phyloP scores from a whole-genome alignment of 495 filamentous ascomycete species.

The Penicillium robsamsonii region DNA sequence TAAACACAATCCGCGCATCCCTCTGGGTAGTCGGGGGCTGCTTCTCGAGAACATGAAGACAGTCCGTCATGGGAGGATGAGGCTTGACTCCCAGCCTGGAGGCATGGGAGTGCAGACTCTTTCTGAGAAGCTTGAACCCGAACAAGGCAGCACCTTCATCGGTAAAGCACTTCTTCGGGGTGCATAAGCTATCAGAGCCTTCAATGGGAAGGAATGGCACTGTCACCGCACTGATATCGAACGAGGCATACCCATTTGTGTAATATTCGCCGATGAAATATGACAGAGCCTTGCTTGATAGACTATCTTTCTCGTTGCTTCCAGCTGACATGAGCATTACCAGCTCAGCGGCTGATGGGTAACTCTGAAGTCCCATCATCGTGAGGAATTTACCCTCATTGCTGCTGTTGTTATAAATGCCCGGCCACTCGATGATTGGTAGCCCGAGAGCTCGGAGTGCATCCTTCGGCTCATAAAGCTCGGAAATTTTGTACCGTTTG shows the following conservation, averaged over 20 bases:
- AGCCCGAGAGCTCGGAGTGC: slow-evolving; percentile 64
- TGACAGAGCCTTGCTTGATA: slow-evolving; percentile 66
- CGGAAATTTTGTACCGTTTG: slow-evolving; percentile 72
- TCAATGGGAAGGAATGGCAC: slow-evolving; percentile 73
- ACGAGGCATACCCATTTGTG: slow-evolving; percentile 66
- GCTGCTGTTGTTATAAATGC: slow-evolving; percentile 58
- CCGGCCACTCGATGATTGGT: slow-evolving; percentile 83
- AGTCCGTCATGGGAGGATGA: slow-evolving; percentile 75
- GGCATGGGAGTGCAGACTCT: slow-evolving; percentile 71
- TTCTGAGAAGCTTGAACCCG: slow-evolving; percentile 71
- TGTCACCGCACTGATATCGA: slow-evolving; percentile 53
- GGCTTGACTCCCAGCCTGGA: slow-evolving; percentile 75
- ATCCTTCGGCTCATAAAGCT: slow-evolving; percentile 82
- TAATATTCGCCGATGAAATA: slow-evolving; percentile 82
- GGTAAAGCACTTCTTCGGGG: slow-evolving; percentile 75
- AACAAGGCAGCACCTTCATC: slow-evolving; percentile 74
- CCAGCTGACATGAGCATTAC: slow-evolving; percentile 70
- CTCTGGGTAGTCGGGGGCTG: slow-evolving; percentile 63
- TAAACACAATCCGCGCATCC: slow-evolving; percentile 69
- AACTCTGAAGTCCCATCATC: slow-evolving; percentile 65
- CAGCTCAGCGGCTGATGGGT: slow-evolving; percentile 67
- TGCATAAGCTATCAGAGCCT: slow-evolving; percentile 59
- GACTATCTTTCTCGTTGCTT: slow-evolving; percentile 51
- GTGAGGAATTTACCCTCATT: slow-evolving; percentile 71
- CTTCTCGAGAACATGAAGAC: slow-evolving; percentile 64